Percentiles rank a stretch among this genome's conserved stretches.
These are phyloP conservation scores for Vigna unguiculata DNA, from an alignment of 306 rosid genomes.

Conservation along the genomic window DNA sequence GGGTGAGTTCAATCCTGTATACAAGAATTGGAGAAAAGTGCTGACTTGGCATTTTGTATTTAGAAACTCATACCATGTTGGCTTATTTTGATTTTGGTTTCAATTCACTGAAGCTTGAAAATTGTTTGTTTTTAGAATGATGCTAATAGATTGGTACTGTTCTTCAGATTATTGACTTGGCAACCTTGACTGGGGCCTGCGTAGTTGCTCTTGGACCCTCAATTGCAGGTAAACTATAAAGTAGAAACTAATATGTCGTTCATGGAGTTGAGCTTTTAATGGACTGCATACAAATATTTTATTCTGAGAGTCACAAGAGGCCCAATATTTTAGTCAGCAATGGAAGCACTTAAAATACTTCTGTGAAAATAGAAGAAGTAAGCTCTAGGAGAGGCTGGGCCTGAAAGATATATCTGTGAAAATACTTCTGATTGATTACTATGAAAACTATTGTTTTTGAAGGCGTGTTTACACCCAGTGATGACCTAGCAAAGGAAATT, in stretches of 20 bases:
- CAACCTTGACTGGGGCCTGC: slow-evolving; percentile 96
- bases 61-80: slow-evolving; percentile 4
- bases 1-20: slow-evolving; percentile 26
- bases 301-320: not conserved
- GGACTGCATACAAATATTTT: slow-evolving; percentile 8
- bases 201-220: slow-evolving; percentile 92
- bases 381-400: slow-evolving; percentile 26
- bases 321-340: not conserved
- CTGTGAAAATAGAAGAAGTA: slow-evolving; percentile 17
- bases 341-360: slow-evolving; percentile 7
- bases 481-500: slow-evolving; percentile 92
- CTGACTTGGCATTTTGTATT: slow-evolving; percentile 18
- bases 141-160: slow-evolving; percentile 47
- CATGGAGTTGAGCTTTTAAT: not conserved
- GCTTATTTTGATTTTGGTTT: slow-evolving; percentile 23
- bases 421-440: slow-evolving; percentile 28
- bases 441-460: slow-evolving; percentile 39
- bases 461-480: slow-evolving; percentile 95
- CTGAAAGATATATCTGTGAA: slow-evolving; percentile 3
- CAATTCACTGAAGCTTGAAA: slow-evolving; percentile 4
- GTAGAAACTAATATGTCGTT: slow-evolving; percentile 1
- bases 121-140: slow-evolving; percentile 40
- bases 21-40: slow-evolving; percentile 5
- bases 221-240: slow-evolving; percentile 73
- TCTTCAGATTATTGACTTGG: slow-evolving; percentile 88